These are phyloP conservation scores for Tetrapyrgos nigripes DNA, from an alignment of 1,284 basidiomycete species.

Conservation along the genomic window DNA sequence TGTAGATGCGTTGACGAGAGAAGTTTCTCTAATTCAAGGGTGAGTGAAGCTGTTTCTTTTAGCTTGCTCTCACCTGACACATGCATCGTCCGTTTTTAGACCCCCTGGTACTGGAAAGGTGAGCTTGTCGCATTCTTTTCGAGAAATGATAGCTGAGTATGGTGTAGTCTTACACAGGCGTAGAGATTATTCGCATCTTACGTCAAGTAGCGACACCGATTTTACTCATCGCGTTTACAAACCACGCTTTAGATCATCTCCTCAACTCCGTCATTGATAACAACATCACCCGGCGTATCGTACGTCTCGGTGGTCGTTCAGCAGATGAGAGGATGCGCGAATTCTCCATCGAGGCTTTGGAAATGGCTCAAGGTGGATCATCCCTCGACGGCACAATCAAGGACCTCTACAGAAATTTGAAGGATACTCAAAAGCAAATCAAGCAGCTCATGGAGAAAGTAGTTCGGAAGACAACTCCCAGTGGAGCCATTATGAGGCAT, in stretches of 20 bases:
- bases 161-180: conserved; percentile 66
- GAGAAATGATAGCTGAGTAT: background rate
- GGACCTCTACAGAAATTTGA: conserved; percentile 46
- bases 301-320: conserved; percentile 68
- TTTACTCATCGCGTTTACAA: conserved; percentile 76
- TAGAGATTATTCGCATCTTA: conserved; percentile 70
- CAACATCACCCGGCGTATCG: conserved; percentile 63
- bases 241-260: conserved; percentile 79
- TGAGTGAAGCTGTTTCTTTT: conserved; percentile 35
- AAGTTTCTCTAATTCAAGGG: conserved; percentile 76
- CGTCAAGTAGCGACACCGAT: conserved; percentile 56
- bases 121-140: conserved; percentile 5
- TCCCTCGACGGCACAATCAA: conserved; percentile 43
- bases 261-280: conserved; percentile 65
- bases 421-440: conserved; percentile 32
- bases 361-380: conserved; percentile 43
- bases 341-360: conserved; percentile 34
- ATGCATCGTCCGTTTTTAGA: conserved; percentile 36
- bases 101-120: conserved; percentile 83
- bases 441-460: conserved; percentile 51
- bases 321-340: conserved; percentile 62
- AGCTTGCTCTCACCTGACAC: background rate
- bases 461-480: conserved; percentile 45
- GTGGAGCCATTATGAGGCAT: conserved; percentile 46
- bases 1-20: conserved; percentile 61